These are phyloP conservation scores for Viola odorata DNA, from an alignment of 345 rosid genomes.

Conservation along the genomic window DNA sequence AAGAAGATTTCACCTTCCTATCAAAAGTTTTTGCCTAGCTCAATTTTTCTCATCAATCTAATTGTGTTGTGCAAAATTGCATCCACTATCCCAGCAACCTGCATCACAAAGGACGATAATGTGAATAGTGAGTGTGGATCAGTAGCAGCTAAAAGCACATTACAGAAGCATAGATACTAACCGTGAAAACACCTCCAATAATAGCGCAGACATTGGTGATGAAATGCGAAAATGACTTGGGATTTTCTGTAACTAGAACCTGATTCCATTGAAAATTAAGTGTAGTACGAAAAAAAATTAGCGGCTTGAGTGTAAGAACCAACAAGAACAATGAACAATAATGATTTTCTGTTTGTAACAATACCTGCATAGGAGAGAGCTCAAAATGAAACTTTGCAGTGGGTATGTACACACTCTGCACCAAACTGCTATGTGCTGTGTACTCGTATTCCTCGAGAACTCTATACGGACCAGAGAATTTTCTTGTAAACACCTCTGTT, in stretches of 20 bases:
- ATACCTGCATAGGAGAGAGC: constrained; percentile 99
- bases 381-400: constrained; percentile 86
- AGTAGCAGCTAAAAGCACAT: background rate
- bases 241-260: constrained; percentile 80
- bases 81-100: constrained; percentile 98
- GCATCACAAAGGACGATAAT: constrained; percentile 17
- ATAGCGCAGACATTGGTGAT: constrained; percentile 95
- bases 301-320: background rate
- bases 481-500: constrained; percentile 68
- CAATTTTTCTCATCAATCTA: constrained; percentile 83
- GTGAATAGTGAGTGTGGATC: background rate
- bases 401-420: constrained; percentile 64
- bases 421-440: constrained; percentile 93
- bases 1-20: constrained; percentile 8
- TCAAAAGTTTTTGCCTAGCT: constrained; percentile 90
- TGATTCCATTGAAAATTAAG: constrained; percentile 13
- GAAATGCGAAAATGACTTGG: constrained; percentile 84
- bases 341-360: background rate
- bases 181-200: constrained; percentile 98
- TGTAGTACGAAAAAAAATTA: background rate
- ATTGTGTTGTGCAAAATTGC: constrained; percentile 73
- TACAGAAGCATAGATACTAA: constrained; percentile 27
- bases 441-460: constrained; percentile 84
- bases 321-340: background rate
- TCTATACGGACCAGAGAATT: constrained; percentile 35